Evolutionary conservation across 2,329 filamentous ascomycete species (phyloP).

Genomic region (Fusarium sp.): DNA sequence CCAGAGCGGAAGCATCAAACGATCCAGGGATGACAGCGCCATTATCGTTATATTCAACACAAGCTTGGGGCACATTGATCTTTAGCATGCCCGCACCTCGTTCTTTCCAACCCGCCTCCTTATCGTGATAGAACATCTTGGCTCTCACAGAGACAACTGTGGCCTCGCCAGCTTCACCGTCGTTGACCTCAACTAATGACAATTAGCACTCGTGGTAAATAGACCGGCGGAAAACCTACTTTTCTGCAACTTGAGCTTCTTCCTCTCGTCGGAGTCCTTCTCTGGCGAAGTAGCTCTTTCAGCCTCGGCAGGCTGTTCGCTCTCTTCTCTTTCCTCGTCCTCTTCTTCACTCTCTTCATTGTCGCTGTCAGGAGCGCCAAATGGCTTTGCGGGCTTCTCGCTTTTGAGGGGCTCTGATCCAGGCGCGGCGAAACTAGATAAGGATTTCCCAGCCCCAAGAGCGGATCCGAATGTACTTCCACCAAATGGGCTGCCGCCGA

Average conservation of each 20-base stretch:
- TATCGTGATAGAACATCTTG: slow-evolving; percentile 86
- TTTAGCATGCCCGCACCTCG: slow-evolving; percentile 86
- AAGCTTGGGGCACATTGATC: slow-evolving; percentile 77
- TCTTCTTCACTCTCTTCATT: slow-evolving; percentile 63
- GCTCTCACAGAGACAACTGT: slow-evolving; percentile 82
- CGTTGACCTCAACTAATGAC: slow-evolving; percentile 75
- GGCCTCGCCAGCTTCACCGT: slow-evolving; percentile 86
- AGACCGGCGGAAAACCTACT: slow-evolving; percentile 60
- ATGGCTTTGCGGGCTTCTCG: slow-evolving; percentile 76
- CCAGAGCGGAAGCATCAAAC: slow-evolving; percentile 67
- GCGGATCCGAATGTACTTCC: slow-evolving; percentile 56
- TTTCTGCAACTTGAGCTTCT: slow-evolving; percentile 75
- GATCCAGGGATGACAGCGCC: slow-evolving; percentile 63
- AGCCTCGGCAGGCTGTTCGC: slow-evolving; percentile 60
- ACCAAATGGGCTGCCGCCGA: slow-evolving; percentile 56
- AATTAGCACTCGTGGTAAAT: slow-evolving; percentile 44
- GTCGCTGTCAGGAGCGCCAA: slow-evolving; percentile 80
- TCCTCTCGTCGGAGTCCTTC: slow-evolving; percentile 72
- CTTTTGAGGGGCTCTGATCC: slow-evolving; percentile 62
- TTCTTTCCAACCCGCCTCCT: slow-evolving; percentile 85
- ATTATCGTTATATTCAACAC: slow-evolving; percentile 67
- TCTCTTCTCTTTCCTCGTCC: slow-evolving; percentile 56
- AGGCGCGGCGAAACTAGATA: slow-evolving; percentile 79
- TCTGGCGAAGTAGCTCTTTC: slow-evolving; percentile 62
- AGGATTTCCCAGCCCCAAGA: slow-evolving; percentile 57